Evolutionary conservation across 805 yeast genomes (phyloP), one percentile per base, ranked within the genome.

Genomic region (Tetrapisispora nanseiensis): DNA sequence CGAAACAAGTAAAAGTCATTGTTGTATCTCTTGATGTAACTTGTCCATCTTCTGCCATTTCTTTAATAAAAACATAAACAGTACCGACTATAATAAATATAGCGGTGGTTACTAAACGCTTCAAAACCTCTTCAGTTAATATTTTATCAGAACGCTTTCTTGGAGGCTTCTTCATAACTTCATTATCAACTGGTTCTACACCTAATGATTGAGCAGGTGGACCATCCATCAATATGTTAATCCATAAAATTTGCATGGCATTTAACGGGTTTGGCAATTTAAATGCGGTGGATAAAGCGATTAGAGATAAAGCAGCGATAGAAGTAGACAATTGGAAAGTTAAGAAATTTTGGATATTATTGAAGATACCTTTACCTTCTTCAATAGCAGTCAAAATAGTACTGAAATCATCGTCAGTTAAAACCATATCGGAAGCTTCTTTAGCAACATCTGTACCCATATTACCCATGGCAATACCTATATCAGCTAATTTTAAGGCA

Each of bases 151-250:
- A 71, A 59, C 97, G 79, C 40, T 78, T 74, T 65, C 99, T 79
- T 41, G 98, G 98, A n/a, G 97, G 97, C 59, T 82, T 84, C 48
- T 75, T 78, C 97, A 90, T 89, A 30, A 90, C 95, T 60, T 83
- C 95, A 47, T 83, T 87, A 57, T 90, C 97, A 12, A 90, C 97
- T 1, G 96, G 95, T 65, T 90, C 98, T 26, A 92, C 97, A 45
- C 98, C 98, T 34, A 90, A 69, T 0, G 95, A 84, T 67, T 90
- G 98, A 1, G 97, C 97, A 4, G 98, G 98, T 10, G 98, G 98
- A 1, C 98, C 98, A 67, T 90, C 98, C 98, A 90, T 90, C 44
- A 90, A 72, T 48, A 90, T 92, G 61, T 90, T 90, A 61, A 90
- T 90, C 97, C 97, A 90, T 55, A 90, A 69, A 54, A 90, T 92